phyloP scores from a whole-genome alignment of 2,329 filamentous ascomycete genomes.

The Beauveria medogensis region DNA sequence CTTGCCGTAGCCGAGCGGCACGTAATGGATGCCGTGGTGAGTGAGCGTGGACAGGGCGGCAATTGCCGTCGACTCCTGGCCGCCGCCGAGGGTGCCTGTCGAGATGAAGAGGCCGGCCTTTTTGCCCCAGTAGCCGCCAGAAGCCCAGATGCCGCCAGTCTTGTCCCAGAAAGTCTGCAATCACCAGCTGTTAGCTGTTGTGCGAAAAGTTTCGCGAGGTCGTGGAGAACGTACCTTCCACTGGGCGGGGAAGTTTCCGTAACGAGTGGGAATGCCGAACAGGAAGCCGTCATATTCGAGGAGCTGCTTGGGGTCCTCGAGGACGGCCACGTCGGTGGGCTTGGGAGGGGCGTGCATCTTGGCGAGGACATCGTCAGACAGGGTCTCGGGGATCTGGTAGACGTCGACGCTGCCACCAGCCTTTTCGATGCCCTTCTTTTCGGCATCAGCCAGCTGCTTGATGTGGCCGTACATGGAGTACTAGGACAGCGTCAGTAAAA shows the following conservation, averaged over 20 bases:
- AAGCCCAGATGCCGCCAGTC: constrained; percentile 76
- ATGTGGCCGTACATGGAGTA: constrained; percentile 96
- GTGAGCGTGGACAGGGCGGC: constrained; percentile 74
- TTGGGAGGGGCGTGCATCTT: constrained; percentile 92
- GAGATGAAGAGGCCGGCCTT: constrained; percentile 86
- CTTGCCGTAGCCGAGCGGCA: constrained; percentile 89
- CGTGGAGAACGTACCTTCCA: constrained; percentile 57
- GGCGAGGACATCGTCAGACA: constrained; percentile 67
- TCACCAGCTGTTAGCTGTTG: neutral
- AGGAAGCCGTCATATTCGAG: constrained; percentile 80
- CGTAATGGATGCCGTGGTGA: constrained; percentile 93
- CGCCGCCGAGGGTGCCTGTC: constrained; percentile 76
- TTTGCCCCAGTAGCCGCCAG: constrained; percentile 76
- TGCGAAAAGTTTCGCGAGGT: no score
- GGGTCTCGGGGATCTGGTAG: constrained; percentile 86
- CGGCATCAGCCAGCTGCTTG: constrained; percentile 72
- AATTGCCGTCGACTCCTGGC: constrained; percentile 84
- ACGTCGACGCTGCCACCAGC: constrained; percentile 76
- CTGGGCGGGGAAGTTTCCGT: constrained; percentile 94
- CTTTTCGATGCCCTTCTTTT: constrained; percentile 82
- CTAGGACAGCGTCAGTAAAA: constrained; percentile 32
- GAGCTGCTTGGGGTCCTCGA: constrained; percentile 50
- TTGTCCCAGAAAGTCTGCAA: constrained; percentile 75
- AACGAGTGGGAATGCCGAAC: constrained; percentile 90
- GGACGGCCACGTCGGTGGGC: constrained; percentile 55